A percentile compares a stretch with the other conserved stretches of the same genome.
phyloP scores from a whole-genome alignment of 2,329 filamentous ascomycete genomes.

The Nigrospora oryzae region DNA sequence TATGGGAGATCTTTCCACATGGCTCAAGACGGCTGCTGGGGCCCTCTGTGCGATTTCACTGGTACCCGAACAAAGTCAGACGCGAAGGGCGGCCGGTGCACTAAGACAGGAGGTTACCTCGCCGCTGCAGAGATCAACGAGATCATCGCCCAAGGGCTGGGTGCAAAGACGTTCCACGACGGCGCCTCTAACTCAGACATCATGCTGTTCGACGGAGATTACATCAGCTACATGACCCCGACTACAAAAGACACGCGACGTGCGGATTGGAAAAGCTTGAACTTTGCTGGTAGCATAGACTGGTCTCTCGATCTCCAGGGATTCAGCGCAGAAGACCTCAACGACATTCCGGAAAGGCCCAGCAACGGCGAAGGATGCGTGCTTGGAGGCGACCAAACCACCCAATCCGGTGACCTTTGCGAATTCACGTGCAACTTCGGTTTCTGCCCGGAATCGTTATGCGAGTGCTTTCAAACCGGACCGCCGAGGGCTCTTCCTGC shows the following conservation, averaged over 20 bases:
- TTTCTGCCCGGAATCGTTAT: too few relatives aligned
- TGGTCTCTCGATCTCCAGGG: too few relatives aligned
- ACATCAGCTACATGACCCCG: not conserved
- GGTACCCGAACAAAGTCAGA: not conserved
- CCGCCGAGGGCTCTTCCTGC: too few relatives aligned
- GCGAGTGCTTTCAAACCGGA: too few relatives aligned
- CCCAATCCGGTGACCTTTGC: too few relatives aligned
- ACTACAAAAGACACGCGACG: not conserved
- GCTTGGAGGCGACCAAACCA: too few relatives aligned
- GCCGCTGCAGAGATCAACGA: not conserved
- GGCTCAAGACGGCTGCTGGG: not conserved
- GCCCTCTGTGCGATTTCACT: not conserved
- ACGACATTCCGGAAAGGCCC: too few relatives aligned
- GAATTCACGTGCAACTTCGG: too few relatives aligned
- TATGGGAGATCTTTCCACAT: not conserved
- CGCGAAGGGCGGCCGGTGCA: not conserved
- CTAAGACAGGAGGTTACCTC: not conserved
- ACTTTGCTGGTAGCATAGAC: not conserved
- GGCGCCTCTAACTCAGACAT: not conserved
- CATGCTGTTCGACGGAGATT: not conserved
- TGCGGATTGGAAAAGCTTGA: not conserved
- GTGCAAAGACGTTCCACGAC: not conserved
- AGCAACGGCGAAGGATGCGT: too few relatives aligned
- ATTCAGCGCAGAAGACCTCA: too few relatives aligned
- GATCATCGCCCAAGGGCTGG: not conserved